These are phyloP conservation scores for Backusella parvicylindrica DNA, from an alignment of 192 early-diverging fungal genomes.

Conservation along the genomic window DNA sequence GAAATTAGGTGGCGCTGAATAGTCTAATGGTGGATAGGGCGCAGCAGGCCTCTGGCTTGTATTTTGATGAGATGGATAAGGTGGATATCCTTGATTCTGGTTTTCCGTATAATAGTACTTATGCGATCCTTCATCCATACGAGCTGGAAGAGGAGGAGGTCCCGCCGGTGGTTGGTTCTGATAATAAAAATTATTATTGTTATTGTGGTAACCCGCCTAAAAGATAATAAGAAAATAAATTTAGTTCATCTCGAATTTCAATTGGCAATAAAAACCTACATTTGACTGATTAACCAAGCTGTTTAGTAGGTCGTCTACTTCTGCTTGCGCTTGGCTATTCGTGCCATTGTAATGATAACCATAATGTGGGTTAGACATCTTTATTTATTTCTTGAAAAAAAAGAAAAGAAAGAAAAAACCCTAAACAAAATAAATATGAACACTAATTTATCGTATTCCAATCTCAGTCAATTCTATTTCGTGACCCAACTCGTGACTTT, in stretches of 20 bases:
- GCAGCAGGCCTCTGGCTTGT: background rate
- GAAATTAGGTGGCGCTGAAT: background rate
- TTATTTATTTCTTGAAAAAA: background rate
- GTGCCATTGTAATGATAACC: background rate
- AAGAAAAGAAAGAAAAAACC: background rate
- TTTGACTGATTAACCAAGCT: background rate
- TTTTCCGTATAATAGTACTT: background rate
- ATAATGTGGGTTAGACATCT: background rate
- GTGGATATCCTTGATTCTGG: background rate
- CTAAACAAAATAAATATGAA: background rate
- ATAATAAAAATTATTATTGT: background rate
- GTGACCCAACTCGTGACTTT: conserved; percentile 2
- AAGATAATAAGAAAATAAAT: background rate
- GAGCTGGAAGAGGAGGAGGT: conserved; percentile 5
- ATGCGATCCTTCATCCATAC: background rate
- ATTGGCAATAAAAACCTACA: background rate
- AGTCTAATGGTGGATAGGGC: background rate
- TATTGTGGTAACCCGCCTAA: background rate
- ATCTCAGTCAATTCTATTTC: background rate
- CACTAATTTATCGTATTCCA: background rate
- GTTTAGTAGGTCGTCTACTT: background rate
- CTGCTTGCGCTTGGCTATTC: background rate
- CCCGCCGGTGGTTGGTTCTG: background rate
- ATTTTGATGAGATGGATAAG: background rate
- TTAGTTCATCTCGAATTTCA: background rate